Evolutionary conservation across 2,329 filamentous ascomycete species (phyloP), one percentile per base, ranked within the genome.

Genomic region (Pseudocercospora fuligena): DNA sequence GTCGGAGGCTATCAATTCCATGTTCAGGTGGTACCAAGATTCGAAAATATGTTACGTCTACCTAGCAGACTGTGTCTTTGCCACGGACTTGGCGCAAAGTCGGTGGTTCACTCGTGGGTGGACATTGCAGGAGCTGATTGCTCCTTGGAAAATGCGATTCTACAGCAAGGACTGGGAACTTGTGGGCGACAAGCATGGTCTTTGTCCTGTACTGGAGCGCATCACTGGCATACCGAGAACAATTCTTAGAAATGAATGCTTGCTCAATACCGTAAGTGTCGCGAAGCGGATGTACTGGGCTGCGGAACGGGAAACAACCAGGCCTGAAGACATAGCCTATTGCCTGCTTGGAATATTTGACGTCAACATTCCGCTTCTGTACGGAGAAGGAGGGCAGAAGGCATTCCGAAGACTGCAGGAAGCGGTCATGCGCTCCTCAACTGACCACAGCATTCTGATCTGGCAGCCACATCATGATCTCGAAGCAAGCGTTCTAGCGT

Each of bases 11-110:
- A 31, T 31, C 29, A 31, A 31, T 31, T 31, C 29, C 4, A 31
- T 31, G 29, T 8, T 67, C 16, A n/a, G 29, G 4, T 80, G 78
- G 77, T 80, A 80, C 62, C 60, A 66, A 4, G 65, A 74, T 12
- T 73, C 78, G 0, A 51, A 59, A 3, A 43, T 60, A 11, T 80
- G 78, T 63, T 79, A 78, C 65, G 77, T 70, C n/a, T 79, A 72
- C 49, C 69, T 79, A 3, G 23, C 46, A 33, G 31, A 33, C 4
- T 33, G 31, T 5, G 11, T 12, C 11, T 12, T 11, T 33, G 2
- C 11, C 31, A 5, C 31, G 2, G 9, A 33, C 31, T 12, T 33
- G 8, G 11, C 11, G 9, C 9, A 33, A 6, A 57, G 36, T 16
- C 11, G 58, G 2, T 67, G 62, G 67, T 66, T 65, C 23, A 63